Evolutionary conservation across 2,329 filamentous ascomycete species (phyloP).

Genomic region (Cercospora zeae-maydis): DNA sequence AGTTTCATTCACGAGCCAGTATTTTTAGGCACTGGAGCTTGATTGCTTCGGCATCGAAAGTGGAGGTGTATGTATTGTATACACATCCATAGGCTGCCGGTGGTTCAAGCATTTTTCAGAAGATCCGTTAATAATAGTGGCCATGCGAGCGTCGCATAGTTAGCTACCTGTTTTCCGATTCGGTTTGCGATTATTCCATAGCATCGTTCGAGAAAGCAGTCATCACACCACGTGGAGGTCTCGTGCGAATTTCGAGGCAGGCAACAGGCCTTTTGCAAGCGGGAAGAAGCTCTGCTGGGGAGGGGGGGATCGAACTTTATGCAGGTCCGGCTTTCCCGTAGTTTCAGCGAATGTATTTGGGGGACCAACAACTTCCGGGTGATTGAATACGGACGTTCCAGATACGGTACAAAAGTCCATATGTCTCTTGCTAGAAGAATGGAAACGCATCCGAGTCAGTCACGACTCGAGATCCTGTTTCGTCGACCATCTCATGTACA

Average conservation of each 20-base stretch:
- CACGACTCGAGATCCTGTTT: no score
- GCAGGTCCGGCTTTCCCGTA: neutral
- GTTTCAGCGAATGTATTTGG: neutral
- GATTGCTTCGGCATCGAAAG: neutral
- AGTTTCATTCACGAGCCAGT: neutral
- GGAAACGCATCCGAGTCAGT: neutral
- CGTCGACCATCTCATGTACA: no score
- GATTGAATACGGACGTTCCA: neutral
- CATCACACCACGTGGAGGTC: neutral
- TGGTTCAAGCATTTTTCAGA: no score
- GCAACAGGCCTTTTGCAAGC: neutral
- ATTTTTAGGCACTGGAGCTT: neutral
- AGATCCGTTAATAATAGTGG: neutral
- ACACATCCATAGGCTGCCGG: no score
- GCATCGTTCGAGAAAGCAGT: neutral
- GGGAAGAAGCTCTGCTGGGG: neutral
- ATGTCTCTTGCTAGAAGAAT: neutral
- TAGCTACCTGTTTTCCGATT: no score
- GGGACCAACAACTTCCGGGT: neutral
- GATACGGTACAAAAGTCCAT: no score
- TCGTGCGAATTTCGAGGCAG: neutral
- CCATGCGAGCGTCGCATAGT: neutral
- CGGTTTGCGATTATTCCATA: neutral
- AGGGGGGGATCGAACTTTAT: neutral
- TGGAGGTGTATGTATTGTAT: no score